Percentiles rank a stretch among this genome's conserved stretches.
Conservation (phyloP, 1,284 basidiomycete genomes). For the Ceratobasidium sp. region DNA sequence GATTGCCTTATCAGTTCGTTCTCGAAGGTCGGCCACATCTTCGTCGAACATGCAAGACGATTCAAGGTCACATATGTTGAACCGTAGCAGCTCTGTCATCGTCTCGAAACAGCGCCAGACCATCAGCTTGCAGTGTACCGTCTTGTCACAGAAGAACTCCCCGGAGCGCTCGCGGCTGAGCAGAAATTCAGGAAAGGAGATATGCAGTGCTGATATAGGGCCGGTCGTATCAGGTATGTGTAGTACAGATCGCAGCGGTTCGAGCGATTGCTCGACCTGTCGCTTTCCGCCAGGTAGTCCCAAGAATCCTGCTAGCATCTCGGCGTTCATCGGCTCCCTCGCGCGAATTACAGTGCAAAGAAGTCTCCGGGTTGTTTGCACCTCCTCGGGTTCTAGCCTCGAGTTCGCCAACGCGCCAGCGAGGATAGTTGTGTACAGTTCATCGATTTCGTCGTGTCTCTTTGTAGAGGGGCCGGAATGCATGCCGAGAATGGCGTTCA, state of each 20-base stretch:
- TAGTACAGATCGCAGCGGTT: conserved; percentile 12
- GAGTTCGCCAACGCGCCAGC: background rate
- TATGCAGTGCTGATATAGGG: conserved; percentile 12
- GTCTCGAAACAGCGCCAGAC: background rate
- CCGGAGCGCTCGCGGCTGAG: background rate
- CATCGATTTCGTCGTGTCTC: conserved; percentile 16
- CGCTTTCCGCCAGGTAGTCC: background rate
- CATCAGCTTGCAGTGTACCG: background rate
- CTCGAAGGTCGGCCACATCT: background rate
- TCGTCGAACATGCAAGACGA: background rate
- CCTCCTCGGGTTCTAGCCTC: background rate
- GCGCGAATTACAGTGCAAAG: conserved; percentile 19
- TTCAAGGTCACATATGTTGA: conserved; percentile 22
- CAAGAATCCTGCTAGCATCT: background rate
- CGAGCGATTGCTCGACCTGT: background rate
- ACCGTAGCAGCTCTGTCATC: conserved; percentile 6
- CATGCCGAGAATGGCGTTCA: background rate
- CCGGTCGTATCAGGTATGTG: background rate
- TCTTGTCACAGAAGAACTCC: conserved; percentile 7
- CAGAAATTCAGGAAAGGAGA: conserved; percentile 24
- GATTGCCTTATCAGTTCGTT: background rate
- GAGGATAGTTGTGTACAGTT: conserved; percentile 10
- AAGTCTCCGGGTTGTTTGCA: background rate
- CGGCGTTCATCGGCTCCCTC: conserved; percentile 13
- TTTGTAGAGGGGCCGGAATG: background rate